Conservation (phyloP, 1,139 yeast genomes). For the Lodderomyces margitis region DNA sequence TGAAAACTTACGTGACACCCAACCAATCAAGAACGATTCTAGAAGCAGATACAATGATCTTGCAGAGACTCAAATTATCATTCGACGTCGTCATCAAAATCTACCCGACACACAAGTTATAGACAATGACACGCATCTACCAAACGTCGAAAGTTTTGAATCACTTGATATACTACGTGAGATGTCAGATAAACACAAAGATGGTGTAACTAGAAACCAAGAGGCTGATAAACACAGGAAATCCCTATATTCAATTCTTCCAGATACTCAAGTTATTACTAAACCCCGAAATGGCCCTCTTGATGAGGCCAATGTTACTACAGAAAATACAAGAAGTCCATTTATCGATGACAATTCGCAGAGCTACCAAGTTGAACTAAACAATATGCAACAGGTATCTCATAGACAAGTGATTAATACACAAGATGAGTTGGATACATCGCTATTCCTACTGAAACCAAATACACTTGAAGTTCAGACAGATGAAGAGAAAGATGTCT, state of each 20-base stretch:
- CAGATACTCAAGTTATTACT: slow-evolving; percentile 11
- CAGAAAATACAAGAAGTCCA: neutral
- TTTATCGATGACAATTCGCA: neutral
- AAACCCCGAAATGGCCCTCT: neutral
- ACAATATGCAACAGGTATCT: slow-evolving; percentile 5
- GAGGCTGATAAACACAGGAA: neutral
- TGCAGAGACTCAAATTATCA: slow-evolving; percentile 6
- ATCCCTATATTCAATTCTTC: neutral
- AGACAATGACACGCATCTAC: neutral
- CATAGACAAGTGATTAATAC: slow-evolving; percentile 21
- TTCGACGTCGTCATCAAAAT: slow-evolving; percentile 1
- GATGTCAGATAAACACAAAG: neutral
- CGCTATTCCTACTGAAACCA: neutral
- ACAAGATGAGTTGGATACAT: slow-evolving; percentile 16
- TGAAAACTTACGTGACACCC: neutral
- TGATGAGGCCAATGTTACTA: neutral
- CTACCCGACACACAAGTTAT: slow-evolving; percentile 8
- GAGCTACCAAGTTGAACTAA: neutral
- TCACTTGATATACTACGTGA: neutral
- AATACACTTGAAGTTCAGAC: slow-evolving; percentile 10
- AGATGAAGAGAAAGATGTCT: slow-evolving; percentile 13
- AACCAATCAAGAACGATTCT: neutral
- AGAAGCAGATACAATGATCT: neutral
- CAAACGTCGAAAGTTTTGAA: neutral
- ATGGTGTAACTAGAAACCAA: neutral